Conservation (phyloP, 768 basidiomycete genomes). For the Pulveroboletus ravenelii region DNA sequence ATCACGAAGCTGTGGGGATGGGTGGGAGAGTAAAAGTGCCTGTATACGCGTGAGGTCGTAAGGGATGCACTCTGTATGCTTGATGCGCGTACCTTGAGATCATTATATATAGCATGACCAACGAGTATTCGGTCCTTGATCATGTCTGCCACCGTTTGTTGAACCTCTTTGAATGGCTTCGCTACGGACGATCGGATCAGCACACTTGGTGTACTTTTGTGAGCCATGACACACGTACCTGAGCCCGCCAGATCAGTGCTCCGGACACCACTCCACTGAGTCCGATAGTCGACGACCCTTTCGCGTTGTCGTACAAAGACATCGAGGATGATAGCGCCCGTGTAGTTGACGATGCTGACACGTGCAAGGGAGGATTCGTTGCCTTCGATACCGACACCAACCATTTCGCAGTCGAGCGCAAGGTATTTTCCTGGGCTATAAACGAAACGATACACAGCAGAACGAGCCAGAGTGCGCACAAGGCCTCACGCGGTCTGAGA, state of each 20-base stretch:
- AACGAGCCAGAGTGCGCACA: not conserved
- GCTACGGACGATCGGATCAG: conserved; percentile 41
- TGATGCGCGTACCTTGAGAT: conserved; percentile 56
- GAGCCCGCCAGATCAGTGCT: conserved; percentile 68
- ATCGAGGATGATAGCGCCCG: conserved; percentile 76
- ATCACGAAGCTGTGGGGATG: conserved; percentile 58
- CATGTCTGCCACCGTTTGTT: conserved; percentile 70
- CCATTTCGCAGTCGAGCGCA: conserved; percentile 75
- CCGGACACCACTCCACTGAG: conserved; percentile 82
- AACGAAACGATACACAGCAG: conserved; percentile 1
- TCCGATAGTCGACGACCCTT: conserved; percentile 88
- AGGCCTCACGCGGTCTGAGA: conserved; percentile 44
- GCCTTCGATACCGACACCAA: conserved; percentile 12
- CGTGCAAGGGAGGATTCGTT: conserved; percentile 13
- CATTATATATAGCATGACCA: conserved; percentile 90
- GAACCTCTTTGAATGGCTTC: conserved; percentile 72
- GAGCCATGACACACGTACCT: conserved; percentile 23
- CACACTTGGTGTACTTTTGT: too few relatives aligned
- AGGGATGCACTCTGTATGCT: not conserved
- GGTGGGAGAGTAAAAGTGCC: conserved; percentile 71
- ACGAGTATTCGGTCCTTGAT: conserved; percentile 70
- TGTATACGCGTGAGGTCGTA: not conserved
- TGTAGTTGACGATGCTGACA: conserved; percentile 68
- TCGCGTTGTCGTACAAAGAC: conserved; percentile 84
- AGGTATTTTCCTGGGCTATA: conserved; percentile 66